phyloP scores from a whole-genome alignment of 768 basidiomycete species.

The Dioszegia crocea region DNA sequence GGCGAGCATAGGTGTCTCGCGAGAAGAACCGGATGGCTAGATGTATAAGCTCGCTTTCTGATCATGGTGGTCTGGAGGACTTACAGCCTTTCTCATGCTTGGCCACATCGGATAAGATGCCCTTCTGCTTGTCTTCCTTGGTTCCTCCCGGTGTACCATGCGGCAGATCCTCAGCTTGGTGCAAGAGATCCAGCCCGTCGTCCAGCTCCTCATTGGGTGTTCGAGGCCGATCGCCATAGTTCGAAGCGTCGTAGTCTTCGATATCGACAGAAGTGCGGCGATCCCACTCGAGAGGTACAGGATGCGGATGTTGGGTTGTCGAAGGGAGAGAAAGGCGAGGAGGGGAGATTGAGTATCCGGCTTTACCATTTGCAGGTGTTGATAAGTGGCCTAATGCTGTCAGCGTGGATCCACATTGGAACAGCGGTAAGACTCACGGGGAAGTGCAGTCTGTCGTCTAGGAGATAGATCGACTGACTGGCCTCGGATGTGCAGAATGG shows the following conservation, averaged over 20 bases:
- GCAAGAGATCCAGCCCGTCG: conserved; percentile 26
- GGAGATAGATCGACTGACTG: conserved; percentile 2
- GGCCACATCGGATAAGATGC: conserved; percentile 18
- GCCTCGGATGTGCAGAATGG: neutral
- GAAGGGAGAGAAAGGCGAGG: neutral
- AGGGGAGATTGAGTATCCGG: neutral
- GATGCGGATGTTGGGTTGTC: conserved; percentile 26
- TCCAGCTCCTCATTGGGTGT: conserved; percentile 1
- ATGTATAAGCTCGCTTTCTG: too few relatives aligned
- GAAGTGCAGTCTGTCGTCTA: neutral
- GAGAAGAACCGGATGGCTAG: conserved; percentile 41
- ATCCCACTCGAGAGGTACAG: conserved; percentile 14
- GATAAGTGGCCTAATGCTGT: conserved; percentile 8
- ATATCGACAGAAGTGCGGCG: neutral
- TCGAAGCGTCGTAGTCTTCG: conserved; percentile 1
- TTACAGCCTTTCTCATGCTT: conserved; percentile 28
- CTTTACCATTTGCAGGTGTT: neutral
- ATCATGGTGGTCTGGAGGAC: too few relatives aligned
- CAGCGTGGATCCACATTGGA: neutral
- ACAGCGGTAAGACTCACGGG: neutral
- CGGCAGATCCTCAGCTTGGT: conserved; percentile 16
- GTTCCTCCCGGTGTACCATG: conserved; percentile 34
- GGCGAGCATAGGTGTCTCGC: conserved; percentile 28
- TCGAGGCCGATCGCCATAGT: conserved; percentile 1
- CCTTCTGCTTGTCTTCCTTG: conserved; percentile 21